phyloP scores from a whole-genome alignment of 371 early-diverging fungal species.

The Polyrhizophydium stewartii region DNA sequence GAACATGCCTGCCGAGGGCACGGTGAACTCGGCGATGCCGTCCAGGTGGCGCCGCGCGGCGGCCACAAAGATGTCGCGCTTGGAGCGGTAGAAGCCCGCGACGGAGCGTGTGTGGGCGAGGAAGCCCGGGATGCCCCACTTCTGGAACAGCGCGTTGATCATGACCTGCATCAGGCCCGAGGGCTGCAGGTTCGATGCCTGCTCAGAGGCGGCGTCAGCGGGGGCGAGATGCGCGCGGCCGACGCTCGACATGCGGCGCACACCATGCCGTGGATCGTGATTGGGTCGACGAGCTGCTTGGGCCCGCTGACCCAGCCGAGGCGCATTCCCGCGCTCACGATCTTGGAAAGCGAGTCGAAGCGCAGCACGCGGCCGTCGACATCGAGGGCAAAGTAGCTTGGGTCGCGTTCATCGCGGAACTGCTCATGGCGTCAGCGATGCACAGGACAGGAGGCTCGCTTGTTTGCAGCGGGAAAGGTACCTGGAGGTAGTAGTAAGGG shows the following conservation, averaged over 20 bases:
- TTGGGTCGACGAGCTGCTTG: constrained; percentile 55
- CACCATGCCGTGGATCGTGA: constrained; percentile 62
- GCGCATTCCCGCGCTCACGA: constrained; percentile 72
- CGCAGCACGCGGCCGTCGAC: constrained; percentile 75
- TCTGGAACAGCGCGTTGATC: constrained; percentile 54
- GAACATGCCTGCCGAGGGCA: constrained; percentile 77
- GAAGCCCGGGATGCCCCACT: constrained; percentile 68
- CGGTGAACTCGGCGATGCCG: constrained; percentile 63
- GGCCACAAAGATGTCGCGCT: constrained; percentile 57
- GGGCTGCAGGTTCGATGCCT: constrained; percentile 67
- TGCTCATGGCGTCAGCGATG: neutral
- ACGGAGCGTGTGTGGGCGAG: constrained; percentile 57
- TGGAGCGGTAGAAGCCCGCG: constrained; percentile 54
- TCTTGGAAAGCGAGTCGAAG: constrained; percentile 78
- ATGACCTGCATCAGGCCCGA: constrained; percentile 66
- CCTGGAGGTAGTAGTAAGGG: constrained; percentile 73
- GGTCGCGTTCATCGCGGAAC: constrained; percentile 34
- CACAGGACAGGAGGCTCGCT: no score
- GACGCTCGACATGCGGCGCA: constrained; percentile 31
- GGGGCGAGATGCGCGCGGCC: no score
- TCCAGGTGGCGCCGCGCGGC: constrained; percentile 51
- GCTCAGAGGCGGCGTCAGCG: neutral
- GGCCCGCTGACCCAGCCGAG: constrained; percentile 80
- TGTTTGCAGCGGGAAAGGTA: neutral
- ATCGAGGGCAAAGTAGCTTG: constrained; percentile 75